A percentile compares a stretch with the other conserved stretches of the same genome.
These are phyloP conservation scores for Boletus patriciae DNA, from an alignment of 768 basidiomycete genomes.

Conservation along the genomic window DNA sequence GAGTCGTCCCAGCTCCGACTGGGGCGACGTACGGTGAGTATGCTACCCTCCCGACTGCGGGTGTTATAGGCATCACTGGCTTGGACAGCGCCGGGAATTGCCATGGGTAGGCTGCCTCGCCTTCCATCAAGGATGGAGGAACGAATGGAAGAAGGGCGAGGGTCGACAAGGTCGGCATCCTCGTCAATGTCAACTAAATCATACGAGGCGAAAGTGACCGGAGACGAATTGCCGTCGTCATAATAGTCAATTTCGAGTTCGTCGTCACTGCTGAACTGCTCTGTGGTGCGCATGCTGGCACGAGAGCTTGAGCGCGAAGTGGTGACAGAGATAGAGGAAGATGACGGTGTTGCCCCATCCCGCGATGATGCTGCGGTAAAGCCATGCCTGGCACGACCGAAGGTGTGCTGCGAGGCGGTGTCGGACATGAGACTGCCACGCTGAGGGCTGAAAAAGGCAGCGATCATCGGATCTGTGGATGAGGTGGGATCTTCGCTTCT, in stretches of 20 bases:
- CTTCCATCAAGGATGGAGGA: slow-evolving; percentile 30
- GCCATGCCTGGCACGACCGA: slow-evolving; percentile 40
- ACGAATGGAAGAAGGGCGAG: slow-evolving; percentile 28
- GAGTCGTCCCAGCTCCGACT: slow-evolving; percentile 61
- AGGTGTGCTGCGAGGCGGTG: slow-evolving; percentile 49
- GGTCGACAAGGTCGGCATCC: slow-evolving; percentile 30
- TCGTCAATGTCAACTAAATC: slow-evolving; percentile 36
- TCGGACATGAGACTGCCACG: slow-evolving; percentile 37
- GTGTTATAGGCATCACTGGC: slow-evolving; percentile 24
- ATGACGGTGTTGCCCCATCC: slow-evolving; percentile 37
- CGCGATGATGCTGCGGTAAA: slow-evolving; percentile 20
- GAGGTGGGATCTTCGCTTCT: slow-evolving; percentile 39
- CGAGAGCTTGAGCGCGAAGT: slow-evolving; percentile 37
- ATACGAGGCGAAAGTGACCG: slow-evolving; percentile 43
- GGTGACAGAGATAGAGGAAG: slow-evolving; percentile 45
- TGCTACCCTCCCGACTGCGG: slow-evolving; percentile 57
- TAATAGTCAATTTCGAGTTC: slow-evolving; percentile 45
- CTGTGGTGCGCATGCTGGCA: slow-evolving; percentile 33
- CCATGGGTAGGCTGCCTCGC: slow-evolving; percentile 62
- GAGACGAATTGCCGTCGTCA: slow-evolving; percentile 39
- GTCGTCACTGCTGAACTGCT: slow-evolving; percentile 49
- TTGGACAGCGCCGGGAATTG: slow-evolving; percentile 45
- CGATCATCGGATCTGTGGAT: slow-evolving; percentile 33
- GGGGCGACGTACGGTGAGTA: slow-evolving; percentile 57
- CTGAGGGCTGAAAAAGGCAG: slow-evolving; percentile 17